Evolutionary conservation across 2,329 filamentous ascomycete species (phyloP).

Genomic region (Zasmidium cellare): DNA sequence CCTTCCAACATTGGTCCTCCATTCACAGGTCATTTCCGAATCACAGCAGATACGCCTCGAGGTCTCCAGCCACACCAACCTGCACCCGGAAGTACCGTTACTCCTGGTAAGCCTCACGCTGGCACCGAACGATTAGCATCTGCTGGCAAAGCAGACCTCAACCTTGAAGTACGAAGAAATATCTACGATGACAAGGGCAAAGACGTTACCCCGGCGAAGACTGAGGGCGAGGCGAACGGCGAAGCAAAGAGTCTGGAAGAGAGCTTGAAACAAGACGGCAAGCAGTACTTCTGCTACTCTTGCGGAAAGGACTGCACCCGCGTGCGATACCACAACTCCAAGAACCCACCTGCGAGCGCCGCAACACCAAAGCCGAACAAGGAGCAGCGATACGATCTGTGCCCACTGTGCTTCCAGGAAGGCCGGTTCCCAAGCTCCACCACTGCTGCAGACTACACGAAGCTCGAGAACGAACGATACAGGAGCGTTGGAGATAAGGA

Average conservation of each 20-base stretch:
- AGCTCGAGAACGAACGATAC: constrained; percentile 86
- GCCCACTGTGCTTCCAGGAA: constrained; percentile 86
- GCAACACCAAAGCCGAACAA: constrained; percentile 53
- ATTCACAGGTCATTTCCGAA: constrained; percentile 95
- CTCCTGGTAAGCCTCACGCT: constrained; percentile 60
- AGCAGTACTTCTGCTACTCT: constrained; percentile 77
- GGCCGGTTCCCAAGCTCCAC: constrained; percentile 79
- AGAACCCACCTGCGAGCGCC: constrained; percentile 50
- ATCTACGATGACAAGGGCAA: constrained; percentile 93
- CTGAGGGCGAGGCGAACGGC: constrained; percentile 60
- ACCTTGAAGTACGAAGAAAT: constrained; percentile 90
- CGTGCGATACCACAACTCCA: constrained; percentile 69
- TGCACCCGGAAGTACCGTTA: constrained; percentile 67
- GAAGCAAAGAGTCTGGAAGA: constrained; percentile 66
- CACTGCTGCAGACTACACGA: constrained; percentile 76
- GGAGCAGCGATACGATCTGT: constrained; percentile 78
- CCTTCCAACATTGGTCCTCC: constrained; percentile 94
- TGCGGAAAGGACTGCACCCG: constrained; percentile 88
- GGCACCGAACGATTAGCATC: constrained; percentile 72
- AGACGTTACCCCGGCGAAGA: constrained; percentile 66
- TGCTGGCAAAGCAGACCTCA: constrained; percentile 76
- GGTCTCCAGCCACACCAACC: constrained; percentile 95
- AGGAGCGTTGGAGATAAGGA: constrained; percentile 77
- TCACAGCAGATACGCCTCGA: constrained; percentile 92
- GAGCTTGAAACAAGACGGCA: constrained; percentile 62